Evolutionary conservation across 345 rosid genomes (phyloP).

Genomic region (Aquilaria yunnanensis): DNA sequence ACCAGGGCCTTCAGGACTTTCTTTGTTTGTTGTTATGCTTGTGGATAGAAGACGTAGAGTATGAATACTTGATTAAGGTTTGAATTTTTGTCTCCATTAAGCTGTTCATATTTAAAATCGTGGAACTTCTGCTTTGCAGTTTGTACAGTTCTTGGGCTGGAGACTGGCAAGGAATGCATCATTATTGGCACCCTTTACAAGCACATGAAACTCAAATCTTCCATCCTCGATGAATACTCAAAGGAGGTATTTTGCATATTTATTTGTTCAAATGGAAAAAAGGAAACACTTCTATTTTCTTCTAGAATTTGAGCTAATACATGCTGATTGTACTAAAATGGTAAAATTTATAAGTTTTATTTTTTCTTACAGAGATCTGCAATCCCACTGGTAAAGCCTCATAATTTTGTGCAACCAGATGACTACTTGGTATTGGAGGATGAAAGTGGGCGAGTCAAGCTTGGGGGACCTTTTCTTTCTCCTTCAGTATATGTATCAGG

Average conservation of each 20-base stretch:
- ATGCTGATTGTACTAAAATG: too few species aligned
- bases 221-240: constrained; percentile 94
- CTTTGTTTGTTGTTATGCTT: not conserved
- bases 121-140: constrained; percentile 34
- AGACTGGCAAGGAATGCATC: constrained; percentile 78
- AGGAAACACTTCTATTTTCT: too few species aligned
- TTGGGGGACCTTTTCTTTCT: constrained; percentile 52
- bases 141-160: constrained; percentile 74
- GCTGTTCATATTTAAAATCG: constrained; percentile 8
- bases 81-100: not conserved
- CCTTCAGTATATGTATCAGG: constrained; percentile 81
- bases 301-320: too few species aligned
- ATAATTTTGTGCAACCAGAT: constrained; percentile 76
- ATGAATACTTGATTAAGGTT: constrained; percentile 1
- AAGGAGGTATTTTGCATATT: constrained; percentile 36
- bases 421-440: constrained; percentile 86
- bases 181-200: constrained; percentile 89
- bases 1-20: not conserved
- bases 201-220: constrained; percentile 95
- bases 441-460: constrained; percentile 93
- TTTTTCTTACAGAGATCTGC: constrained; percentile 61
- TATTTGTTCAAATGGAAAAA: too few species aligned
- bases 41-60: not conserved
- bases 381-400: constrained; percentile 69
- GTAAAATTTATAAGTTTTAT: constrained; percentile 4